phyloP scores from a whole-genome alignment of 805 yeast genomes.

The Yarrowia keelungensis region DNA sequence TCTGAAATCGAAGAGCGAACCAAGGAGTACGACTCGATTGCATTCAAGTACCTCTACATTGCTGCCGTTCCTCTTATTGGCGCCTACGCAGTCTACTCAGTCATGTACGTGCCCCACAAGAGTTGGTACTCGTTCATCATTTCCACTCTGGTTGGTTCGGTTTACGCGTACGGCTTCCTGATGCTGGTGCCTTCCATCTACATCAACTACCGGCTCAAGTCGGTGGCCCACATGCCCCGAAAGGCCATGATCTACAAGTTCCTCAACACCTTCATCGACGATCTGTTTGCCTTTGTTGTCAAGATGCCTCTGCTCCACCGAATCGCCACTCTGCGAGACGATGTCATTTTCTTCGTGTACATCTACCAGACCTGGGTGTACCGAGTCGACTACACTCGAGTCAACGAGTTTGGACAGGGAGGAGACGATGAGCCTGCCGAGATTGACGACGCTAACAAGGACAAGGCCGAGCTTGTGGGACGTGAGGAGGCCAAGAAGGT shows the following conservation, averaged over 20 bases:
- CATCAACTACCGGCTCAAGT: constrained; percentile 54
- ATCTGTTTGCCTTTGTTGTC: constrained; percentile 54
- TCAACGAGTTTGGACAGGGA: constrained; percentile 53
- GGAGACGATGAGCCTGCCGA: constrained; percentile 43
- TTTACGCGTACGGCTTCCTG: constrained; percentile 55
- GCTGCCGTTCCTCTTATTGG: constrained; percentile 51
- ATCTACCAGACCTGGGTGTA: constrained; percentile 54
- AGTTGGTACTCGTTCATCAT: constrained; percentile 56
- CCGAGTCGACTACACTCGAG: constrained; percentile 52
- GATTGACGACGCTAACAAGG: constrained; percentile 14
- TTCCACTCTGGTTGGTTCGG: constrained; percentile 53
- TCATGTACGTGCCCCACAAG: constrained; percentile 52
- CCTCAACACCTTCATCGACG: constrained; percentile 54
- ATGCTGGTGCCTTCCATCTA: constrained; percentile 54
- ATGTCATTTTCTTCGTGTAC: constrained; percentile 53
- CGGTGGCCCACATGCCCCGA: constrained; percentile 55
- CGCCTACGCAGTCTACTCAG: constrained; percentile 52
- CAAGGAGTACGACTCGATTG: constrained; percentile 53
- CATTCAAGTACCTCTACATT: constrained; percentile 52
- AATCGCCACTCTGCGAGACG: constrained; percentile 54
- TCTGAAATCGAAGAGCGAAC: constrained; percentile 53
- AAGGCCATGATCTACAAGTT: constrained; percentile 55
- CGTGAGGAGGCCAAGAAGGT: constrained; percentile 26
- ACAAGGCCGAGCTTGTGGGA: constrained; percentile 16
- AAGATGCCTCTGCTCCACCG: constrained; percentile 56